Conservation (phyloP, 305 asterid species). For the Plantago rigida region DNA sequence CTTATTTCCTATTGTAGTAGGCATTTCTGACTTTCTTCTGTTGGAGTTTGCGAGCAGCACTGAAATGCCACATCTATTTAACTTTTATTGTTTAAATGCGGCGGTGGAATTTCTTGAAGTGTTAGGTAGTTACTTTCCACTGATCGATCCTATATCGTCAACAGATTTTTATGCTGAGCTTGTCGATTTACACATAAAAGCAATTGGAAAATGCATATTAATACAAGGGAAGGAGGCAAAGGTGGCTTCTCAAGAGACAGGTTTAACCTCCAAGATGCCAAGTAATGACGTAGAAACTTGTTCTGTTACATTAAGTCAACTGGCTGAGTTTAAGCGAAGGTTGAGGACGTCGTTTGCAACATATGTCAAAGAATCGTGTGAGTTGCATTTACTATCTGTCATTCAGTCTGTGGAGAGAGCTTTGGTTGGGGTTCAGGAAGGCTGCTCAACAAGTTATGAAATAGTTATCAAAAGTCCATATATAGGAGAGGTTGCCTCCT, state of each 20-base stretch:
- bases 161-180: conserved; percentile 47
- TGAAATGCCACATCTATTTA: conserved; percentile 36
- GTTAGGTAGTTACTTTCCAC: conserved; percentile 57
- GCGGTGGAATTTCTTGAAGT: conserved; percentile 67
- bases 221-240: conserved; percentile 65
- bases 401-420: conserved; percentile 85
- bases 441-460: conserved; percentile 52
- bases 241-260: conserved; percentile 57
- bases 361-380: conserved; percentile 56
- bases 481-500: conserved; percentile 61
- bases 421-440: conserved; percentile 66
- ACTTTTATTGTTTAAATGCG: conserved; percentile 57
- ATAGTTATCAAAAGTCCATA: conserved; percentile 45
- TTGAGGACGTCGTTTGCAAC: conserved; percentile 57
- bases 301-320: conserved; percentile 34
- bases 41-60: conserved; percentile 47
- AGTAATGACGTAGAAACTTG: conserved; percentile 26
- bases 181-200: conserved; percentile 64
- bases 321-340: conserved; percentile 48
- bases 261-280: conserved; percentile 41
- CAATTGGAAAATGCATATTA: conserved; percentile 76
- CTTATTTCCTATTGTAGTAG: conserved; percentile 41
- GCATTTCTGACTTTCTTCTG: conserved; percentile 49
- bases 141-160: conserved; percentile 47
- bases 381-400: conserved; percentile 53